Evolutionary conservation across 164 flowering plant species (phyloP).

Genomic region (Sedum album): DNA sequence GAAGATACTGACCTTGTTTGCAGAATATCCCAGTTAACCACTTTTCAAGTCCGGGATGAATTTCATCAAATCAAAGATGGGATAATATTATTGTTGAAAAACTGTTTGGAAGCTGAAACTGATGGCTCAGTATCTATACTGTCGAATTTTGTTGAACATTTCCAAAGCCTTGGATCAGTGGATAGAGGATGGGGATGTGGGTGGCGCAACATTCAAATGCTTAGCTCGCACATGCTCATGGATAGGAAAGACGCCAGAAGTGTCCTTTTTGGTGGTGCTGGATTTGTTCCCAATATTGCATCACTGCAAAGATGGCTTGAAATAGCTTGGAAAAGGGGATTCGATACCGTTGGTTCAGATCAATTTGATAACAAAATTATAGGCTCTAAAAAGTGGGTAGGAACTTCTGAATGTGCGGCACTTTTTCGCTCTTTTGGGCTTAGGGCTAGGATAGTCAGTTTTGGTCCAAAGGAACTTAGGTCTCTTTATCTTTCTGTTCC

Average conservation of each 20-base stretch:
- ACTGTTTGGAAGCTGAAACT: slow-evolving; percentile 51
- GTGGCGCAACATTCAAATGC: slow-evolving; percentile 95
- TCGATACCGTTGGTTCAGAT: slow-evolving; percentile 49
- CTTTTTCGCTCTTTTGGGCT: slow-evolving; percentile 84
- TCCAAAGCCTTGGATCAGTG: slow-evolving; percentile 45
- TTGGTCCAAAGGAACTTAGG: slow-evolving; percentile 38
- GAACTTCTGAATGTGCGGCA: slow-evolving; percentile 88
- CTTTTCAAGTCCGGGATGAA: slow-evolving; percentile 32
- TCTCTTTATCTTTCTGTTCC: slow-evolving; percentile 25
- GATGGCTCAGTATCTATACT: slow-evolving; percentile 31
- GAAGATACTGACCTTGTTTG: slow-evolving; percentile 16
- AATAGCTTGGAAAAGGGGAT: slow-evolving; percentile 80
- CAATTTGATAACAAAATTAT: slow-evolving; percentile 48
- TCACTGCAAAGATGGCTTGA: slow-evolving; percentile 91
- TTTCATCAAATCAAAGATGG: slow-evolving; percentile 48
- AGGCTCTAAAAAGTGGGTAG: slow-evolving; percentile 73
- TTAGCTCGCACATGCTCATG: slow-evolving; percentile 60
- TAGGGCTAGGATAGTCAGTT: slow-evolving; percentile 73
- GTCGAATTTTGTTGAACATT: slow-evolving; percentile 40
- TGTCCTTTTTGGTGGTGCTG: slow-evolving; percentile 64
- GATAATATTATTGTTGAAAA: slow-evolving; percentile 47
- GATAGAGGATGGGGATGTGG: slow-evolving; percentile 96
- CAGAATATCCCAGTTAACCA: slow-evolving; percentile 25
- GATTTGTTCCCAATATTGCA: slow-evolving; percentile 73
- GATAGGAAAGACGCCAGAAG: slow-evolving; percentile 49